Evolutionary conservation across 1,284 basidiomycete genomes (phyloP).

Genomic region (Macrocystidia cucumis): DNA sequence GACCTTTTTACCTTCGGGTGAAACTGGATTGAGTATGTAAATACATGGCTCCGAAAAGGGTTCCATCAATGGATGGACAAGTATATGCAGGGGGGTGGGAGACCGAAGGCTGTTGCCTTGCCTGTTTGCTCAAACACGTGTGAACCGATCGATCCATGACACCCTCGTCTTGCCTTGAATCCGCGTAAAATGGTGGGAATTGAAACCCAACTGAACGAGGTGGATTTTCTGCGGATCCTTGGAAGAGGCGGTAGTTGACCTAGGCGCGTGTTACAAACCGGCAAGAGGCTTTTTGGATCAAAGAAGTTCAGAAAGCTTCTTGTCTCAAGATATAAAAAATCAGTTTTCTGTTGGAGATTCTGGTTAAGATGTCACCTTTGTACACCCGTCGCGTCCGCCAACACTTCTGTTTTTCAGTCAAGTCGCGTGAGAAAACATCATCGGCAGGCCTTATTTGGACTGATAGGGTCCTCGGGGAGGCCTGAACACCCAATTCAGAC

Average conservation of each 20-base stretch:
- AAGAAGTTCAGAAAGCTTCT: conserved; percentile 14
- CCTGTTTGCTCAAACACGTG: not conserved
- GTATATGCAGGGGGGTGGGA: conserved; percentile 17
- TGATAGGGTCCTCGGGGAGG: no score
- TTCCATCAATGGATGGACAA: conserved; percentile 17
- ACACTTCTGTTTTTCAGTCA: no score
- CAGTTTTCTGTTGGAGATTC: conserved; percentile 1
- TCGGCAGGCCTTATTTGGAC: no score
- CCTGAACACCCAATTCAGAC: no score
- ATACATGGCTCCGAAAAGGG: conserved; percentile 13
- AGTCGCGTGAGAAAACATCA: no score
- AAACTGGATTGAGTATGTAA: conserved; percentile 9
- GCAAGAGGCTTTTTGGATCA: conserved; percentile 17
- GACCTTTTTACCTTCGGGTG: conserved; percentile 15
- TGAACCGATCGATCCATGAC: not conserved
- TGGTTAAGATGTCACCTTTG: not conserved
- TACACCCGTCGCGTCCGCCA: not conserved
- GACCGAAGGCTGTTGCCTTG: not conserved
- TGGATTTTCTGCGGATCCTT: conserved; percentile 30
- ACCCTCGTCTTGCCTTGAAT: no score
- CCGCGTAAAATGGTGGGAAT: no score
- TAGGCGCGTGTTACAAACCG: conserved; percentile 19
- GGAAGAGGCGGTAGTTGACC: conserved; percentile 15
- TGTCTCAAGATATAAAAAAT: not conserved
- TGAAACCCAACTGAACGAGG: conserved; percentile 9